These are phyloP conservation scores for Geotrichum aggregatum DNA, from an alignment of 1,139 yeast genomes.

Conservation along the genomic window DNA sequence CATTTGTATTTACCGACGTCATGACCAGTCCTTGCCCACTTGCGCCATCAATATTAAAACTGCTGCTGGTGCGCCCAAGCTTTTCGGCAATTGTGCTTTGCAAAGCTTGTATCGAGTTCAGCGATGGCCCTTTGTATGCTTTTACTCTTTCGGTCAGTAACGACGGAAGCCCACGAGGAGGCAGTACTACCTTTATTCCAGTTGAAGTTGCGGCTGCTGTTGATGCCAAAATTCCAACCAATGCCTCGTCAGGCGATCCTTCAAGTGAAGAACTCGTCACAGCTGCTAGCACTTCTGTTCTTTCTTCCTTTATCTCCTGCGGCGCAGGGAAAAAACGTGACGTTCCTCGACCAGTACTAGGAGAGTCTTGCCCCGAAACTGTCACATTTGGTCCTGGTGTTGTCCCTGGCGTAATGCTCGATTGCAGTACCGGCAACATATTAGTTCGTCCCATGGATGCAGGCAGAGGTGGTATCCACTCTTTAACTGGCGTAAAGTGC, in stretches of 20 bases:
- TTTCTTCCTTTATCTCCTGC: not conserved
- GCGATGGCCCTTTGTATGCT: constrained; percentile 12
- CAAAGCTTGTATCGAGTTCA: constrained; percentile 21
- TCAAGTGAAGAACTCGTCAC: too few relatives aligned
- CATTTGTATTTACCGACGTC: not conserved
- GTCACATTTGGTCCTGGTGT: not conserved
- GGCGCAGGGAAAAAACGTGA: constrained; percentile 14
- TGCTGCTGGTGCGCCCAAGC: constrained; percentile 15
- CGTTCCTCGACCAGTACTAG: constrained; percentile 1
- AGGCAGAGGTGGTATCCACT: not conserved
- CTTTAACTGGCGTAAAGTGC: not conserved
- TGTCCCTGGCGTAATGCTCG: too few relatives aligned
- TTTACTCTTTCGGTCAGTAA: too few relatives aligned
- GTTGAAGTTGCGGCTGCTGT: too few relatives aligned
- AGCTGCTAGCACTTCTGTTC: too few relatives aligned
- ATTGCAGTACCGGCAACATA: too few relatives aligned
- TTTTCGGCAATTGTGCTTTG: constrained; percentile 23
- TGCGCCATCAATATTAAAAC: too few relatives aligned
- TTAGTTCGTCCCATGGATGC: too few relatives aligned
- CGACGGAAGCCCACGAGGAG: not conserved
- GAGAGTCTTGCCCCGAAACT: not conserved
- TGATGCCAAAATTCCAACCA: not conserved
- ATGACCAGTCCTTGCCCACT: too few relatives aligned
- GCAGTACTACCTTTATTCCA: not conserved
- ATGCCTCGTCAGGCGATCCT: not conserved